Evolutionary conservation across 2,329 filamentous ascomycete species (phyloP).

Genomic region (Hymenoscyphus infarciens): DNA sequence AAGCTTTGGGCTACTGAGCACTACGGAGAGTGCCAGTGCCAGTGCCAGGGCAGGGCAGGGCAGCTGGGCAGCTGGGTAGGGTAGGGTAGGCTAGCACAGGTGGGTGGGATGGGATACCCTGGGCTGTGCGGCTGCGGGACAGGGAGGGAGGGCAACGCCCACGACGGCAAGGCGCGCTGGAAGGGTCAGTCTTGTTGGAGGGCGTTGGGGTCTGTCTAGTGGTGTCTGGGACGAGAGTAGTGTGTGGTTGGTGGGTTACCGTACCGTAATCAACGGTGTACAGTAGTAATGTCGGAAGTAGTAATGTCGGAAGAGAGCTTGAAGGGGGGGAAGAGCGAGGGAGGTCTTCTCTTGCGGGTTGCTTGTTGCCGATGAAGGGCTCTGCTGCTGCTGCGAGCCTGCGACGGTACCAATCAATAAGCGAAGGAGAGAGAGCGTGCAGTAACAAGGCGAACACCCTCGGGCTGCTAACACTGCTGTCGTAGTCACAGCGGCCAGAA

Average conservation of each 20-base stretch:
- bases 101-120: slow-evolving; percentile 1
- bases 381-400: background rate
- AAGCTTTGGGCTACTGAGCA: background rate
- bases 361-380: background rate
- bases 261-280: background rate
- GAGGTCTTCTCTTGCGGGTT: background rate
- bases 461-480: background rate
- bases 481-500: background rate
- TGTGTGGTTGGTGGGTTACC: slow-evolving; percentile 4
- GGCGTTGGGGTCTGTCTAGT: background rate
- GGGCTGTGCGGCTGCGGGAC: slow-evolving; percentile 3
- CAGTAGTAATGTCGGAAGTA: slow-evolving; percentile 1
- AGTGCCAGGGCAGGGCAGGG: too few relatives aligned
- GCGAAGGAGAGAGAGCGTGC: too few relatives aligned
- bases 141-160: background rate
- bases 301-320: slow-evolving; percentile 1
- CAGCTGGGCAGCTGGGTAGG: too few relatives aligned
- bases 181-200: background rate
- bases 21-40: background rate
- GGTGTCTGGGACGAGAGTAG: background rate
- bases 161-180: background rate
- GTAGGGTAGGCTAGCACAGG: background rate
- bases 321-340: background rate
- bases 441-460: background rate
- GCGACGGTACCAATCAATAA: too few relatives aligned